Percentiles rank a stretch among this genome's conserved stretches.
Evolutionary conservation across 164 flowering plant species (phyloP).

Genomic region (Amborella trichopoda): DNA sequence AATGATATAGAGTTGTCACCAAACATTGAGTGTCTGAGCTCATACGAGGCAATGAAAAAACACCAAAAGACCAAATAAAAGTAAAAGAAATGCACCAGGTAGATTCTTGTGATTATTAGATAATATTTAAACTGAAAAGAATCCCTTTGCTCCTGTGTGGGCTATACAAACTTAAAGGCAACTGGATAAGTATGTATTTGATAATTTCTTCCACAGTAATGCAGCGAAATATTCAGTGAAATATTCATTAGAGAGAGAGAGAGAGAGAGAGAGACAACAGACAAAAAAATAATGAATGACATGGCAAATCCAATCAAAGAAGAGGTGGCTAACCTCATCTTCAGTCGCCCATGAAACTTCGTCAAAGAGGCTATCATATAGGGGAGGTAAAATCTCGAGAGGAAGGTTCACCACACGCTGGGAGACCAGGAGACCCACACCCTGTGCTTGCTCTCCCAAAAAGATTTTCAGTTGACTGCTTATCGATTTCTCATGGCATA

Average conservation of each 20-base stretch:
- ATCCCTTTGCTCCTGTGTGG: conserved; percentile 55
- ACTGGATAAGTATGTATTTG: no score
- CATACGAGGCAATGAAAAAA: background rate
- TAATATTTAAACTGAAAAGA: conserved; percentile 61
- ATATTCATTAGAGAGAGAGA: no score
- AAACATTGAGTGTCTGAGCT: no score
- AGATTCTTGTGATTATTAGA: conserved; percentile 45
- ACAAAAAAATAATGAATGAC: background rate
- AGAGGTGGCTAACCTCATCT: conserved; percentile 66
- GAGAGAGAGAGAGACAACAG: background rate
- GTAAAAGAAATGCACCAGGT: conserved; percentile 35
- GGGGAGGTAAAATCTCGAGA: conserved; percentile 75
- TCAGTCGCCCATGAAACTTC: conserved; percentile 88
- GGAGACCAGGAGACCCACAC: conserved; percentile 73
- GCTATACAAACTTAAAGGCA: conserved; percentile 28
- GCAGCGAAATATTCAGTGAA: no score
- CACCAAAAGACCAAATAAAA: background rate
- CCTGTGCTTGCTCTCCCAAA: conserved; percentile 39
- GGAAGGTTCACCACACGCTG: conserved; percentile 83
- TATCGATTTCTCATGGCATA: conserved; percentile 29
- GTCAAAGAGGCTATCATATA: conserved; percentile 84
- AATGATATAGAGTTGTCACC: no score
- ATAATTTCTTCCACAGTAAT: no score
- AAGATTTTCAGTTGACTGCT: conserved; percentile 23
- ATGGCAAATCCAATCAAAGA: background rate